Evolutionary conservation across 352 stramenopile species (phyloP), one percentile per base, ranked within the genome.

Genomic region (Phytopythium chamaehyphon): DNA sequence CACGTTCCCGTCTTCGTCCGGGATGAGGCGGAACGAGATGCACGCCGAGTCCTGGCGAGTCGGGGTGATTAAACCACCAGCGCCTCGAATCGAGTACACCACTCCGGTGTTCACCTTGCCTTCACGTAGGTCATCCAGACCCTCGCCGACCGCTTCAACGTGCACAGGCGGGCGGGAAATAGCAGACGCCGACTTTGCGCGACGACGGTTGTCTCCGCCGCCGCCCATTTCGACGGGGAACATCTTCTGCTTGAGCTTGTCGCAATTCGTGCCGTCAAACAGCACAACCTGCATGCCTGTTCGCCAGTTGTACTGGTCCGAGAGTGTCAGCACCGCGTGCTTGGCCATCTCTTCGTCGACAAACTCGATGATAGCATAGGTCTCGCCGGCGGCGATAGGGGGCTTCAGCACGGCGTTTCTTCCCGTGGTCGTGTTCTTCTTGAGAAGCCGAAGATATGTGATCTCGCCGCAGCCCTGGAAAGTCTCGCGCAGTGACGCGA

Each of bases 241-340:
- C 83, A 94, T 94, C 61, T 90, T 90, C 52, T 94, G 81, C 65
- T 94, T 94, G 43, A 94, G 71, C 54, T 90, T 92, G 50, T 94
- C 83, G 54, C 71, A 88, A 64, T 89, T 94, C 46, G 83, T 94
- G 60, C 83, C 83, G 50, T 94, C 83, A 70, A 94, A 94, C 50
- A 94, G 76, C 61, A 94, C 83, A 47, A 94, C 83, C 55, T 94
- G 83, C 66, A 94, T 87, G 43, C 83, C 83, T 24, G 83, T 88
- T 49, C 81, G 83, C 79, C 76, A 91, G 61, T 94, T 92, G 65
- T 94, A 94, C 54, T 90, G 71, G 49, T 94, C 83, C 59, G 83
- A 94, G 11, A 94, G 59, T 36, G 83, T 94, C 42, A 94, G 56
- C 48, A 94, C 83, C 11, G 83, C 83, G 71, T 94, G 83, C 71